Base-by-base conservation (phyloP, 257 asterid species). In the Lycium ferocissimum region DNA sequence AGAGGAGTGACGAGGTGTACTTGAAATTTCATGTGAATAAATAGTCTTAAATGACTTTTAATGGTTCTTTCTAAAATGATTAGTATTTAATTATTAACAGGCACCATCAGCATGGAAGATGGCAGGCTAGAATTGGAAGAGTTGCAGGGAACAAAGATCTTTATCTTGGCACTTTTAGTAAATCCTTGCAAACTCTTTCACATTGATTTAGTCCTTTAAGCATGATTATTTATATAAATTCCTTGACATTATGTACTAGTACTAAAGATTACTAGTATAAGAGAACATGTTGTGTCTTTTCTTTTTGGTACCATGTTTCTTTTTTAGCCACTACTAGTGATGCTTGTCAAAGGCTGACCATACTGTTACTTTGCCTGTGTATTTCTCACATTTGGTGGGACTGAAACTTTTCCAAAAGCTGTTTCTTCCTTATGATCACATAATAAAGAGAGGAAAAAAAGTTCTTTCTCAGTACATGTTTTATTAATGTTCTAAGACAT, bases 31-130 rank as follows among this genome's bases (percentile, higher is more conserved):
- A 13, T 51, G 5, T 76, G 40, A 7, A 7, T 14, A 26, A 76
- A 5, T 12, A 63, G 35, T 49, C 59, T 56, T 33, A 1, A 79
- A 62, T 20, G 2, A 43, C 20, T 10, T 18, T 40, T 2, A 12
- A 12, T 22, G 33, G 22, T 61, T 5, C 45, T 35, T 5, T 65
- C 7, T 1, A 65, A 65, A 4, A 65, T 26, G 72, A 65, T 65
- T 65, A 65, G 17, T 12, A 35, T 33, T 12, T 14, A 4, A 33
- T 7, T 14, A 37, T 6, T 71, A 1, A 10, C 18, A 91, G 93
- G 92, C 93, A 89, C 66, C 93, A 91, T 88, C 93, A 91, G 14
- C 93, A 91, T 85, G 93, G 93, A 83, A 85, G 92, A 69, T 91
- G 93, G 93, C 92, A 91, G 71, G 93, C 93, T 6, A 78, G 93